phyloP scores from a whole-genome alignment of 1,284 basidiomycete species.

The Trichosporon sp. region DNA sequence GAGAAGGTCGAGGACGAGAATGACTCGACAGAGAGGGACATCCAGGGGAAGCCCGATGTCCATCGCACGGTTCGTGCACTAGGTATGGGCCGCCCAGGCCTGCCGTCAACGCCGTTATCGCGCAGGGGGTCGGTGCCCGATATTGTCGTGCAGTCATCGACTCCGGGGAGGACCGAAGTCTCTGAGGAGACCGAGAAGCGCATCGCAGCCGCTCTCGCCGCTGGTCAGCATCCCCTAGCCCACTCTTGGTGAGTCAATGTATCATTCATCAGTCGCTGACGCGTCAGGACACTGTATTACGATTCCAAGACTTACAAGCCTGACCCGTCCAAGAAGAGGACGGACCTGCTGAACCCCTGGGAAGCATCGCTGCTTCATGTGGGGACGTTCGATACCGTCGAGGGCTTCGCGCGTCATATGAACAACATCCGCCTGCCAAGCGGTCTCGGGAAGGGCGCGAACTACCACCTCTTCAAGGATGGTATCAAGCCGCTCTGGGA shows the following conservation, averaged over 20 bases:
- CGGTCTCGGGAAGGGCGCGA: constrained; percentile 75
- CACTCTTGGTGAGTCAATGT: constrained; percentile 63
- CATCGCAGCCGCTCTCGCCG: background rate
- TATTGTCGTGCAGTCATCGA: background rate
- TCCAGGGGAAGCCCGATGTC: background rate
- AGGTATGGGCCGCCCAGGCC: background rate
- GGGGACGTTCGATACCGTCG: constrained; percentile 73
- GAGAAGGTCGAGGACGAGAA: background rate
- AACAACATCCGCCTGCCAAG: constrained; percentile 90
- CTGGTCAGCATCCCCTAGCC: constrained; percentile 67
- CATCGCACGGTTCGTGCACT: background rate
- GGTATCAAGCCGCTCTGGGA: constrained; percentile 65
- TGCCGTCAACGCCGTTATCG: background rate
- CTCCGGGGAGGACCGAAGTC: background rate
- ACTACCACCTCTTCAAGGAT: constrained; percentile 87
- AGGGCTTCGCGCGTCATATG: constrained; percentile 87
- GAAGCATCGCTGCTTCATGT: constrained; percentile 70
- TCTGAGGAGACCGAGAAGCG: background rate
- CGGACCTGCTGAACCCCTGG: constrained; percentile 28
- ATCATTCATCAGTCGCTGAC: background rate
- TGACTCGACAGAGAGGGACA: no score
- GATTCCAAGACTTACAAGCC: constrained; percentile 73
- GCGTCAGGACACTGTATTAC: constrained; percentile 77
- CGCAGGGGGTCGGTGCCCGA: background rate
- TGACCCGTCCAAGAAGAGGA: constrained; percentile 38